Percentiles rank a stretch among this genome's conserved stretches.
Evolutionary conservation across 2,329 filamentous ascomycete genomes (phyloP).

Genomic region (Exophiala bonariae): DNA sequence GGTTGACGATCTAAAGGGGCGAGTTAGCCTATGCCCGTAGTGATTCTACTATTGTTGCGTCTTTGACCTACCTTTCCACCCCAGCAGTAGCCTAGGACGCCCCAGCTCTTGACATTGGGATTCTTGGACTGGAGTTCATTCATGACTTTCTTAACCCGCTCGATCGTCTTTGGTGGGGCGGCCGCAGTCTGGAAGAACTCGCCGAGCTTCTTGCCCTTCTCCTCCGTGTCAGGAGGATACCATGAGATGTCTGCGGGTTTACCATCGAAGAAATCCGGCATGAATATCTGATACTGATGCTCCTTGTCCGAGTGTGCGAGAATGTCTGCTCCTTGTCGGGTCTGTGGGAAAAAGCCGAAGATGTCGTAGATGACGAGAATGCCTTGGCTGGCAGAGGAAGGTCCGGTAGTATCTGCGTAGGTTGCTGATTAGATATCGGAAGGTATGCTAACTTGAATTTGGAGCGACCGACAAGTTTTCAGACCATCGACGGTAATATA

Average conservation of each 20-base stretch:
- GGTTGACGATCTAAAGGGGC: slow-evolving; percentile 39
- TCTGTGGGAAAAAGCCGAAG: slow-evolving; percentile 65
- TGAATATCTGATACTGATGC: slow-evolving; percentile 78
- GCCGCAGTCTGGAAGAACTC: slow-evolving; percentile 60
- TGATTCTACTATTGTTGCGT: neutral
- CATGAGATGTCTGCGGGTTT: slow-evolving; percentile 63
- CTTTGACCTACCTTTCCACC: slow-evolving; percentile 43
- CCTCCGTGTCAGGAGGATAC: slow-evolving; percentile 61
- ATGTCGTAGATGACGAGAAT: slow-evolving; percentile 57
- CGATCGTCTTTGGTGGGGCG: slow-evolving; percentile 58
- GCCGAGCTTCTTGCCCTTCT: slow-evolving; percentile 60
- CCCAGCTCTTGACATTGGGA: slow-evolving; percentile 54
- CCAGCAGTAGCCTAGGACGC: slow-evolving; percentile 63
- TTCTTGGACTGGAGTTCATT: slow-evolving; percentile 53
- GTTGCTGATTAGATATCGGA: slow-evolving; percentile 4
- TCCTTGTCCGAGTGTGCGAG: slow-evolving; percentile 63
- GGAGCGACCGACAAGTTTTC: slow-evolving; percentile 55
- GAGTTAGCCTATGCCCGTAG: neutral
- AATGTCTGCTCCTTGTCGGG: slow-evolving; percentile 64
- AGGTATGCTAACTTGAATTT: slow-evolving; percentile 4
- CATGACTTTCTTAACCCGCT: slow-evolving; percentile 56
- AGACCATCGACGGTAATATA: slow-evolving; percentile 61
- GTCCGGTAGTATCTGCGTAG: slow-evolving; percentile 55
- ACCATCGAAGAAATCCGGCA: slow-evolving; percentile 89
- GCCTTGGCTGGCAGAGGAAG: slow-evolving; percentile 55